Evolutionary conservation across 148 eudicot genomes (phyloP).

Genomic region (Salicornia ramosissima): DNA sequence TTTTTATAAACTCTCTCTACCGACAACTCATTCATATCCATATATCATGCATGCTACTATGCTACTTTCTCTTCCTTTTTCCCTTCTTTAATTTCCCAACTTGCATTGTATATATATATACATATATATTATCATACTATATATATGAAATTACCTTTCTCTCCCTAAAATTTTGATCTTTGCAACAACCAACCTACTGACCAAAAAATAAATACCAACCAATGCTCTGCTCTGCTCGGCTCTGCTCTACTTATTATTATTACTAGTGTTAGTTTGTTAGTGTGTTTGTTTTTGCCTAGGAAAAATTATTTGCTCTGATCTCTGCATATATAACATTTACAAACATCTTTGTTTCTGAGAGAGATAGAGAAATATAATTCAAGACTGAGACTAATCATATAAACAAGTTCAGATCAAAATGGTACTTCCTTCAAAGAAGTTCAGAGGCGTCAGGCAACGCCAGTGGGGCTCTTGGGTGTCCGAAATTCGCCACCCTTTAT

Average conservation of each 20-base stretch:
- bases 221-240: too few species aligned
- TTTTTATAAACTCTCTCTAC: slow-evolving; percentile 16
- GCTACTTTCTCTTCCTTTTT: too few species aligned
- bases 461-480: slow-evolving; percentile 99
- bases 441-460: slow-evolving; percentile 94
- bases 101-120: too few species aligned
- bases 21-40: slow-evolving; percentile 21
- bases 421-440: slow-evolving; percentile 74
- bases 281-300: background rate
- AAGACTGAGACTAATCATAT: too few species aligned
- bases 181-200: background rate
- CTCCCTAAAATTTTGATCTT: background rate
- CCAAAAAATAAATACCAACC: slow-evolving; percentile 1
- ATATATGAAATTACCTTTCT: background rate
- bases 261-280: background rate
- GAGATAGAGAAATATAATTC: background rate
- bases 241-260: background rate
- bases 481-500: slow-evolving; percentile 82
- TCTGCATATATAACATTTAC: background rate
- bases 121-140: background rate
- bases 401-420: too few species aligned
- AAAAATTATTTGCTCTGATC: too few species aligned
- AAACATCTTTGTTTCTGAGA: too few species aligned
- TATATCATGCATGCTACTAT: too few species aligned
- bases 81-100: too few species aligned